Evolutionary conservation across 768 basidiomycete genomes (phyloP).

Genomic region (Russula sp.): DNA sequence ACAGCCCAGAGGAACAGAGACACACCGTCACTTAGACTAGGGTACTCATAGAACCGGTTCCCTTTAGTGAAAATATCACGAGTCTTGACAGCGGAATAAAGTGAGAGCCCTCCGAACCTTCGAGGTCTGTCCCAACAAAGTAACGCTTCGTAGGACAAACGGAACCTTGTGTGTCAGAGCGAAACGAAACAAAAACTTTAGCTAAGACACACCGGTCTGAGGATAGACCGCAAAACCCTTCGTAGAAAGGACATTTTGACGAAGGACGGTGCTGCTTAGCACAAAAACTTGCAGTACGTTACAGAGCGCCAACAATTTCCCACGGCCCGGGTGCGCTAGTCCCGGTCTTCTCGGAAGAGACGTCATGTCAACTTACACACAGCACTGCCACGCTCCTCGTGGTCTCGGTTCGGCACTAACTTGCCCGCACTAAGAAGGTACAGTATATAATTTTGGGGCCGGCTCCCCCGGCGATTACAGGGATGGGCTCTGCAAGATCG

Average conservation of each 20-base stretch:
- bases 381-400: too few relatives aligned
- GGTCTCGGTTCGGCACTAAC: too few relatives aligned
- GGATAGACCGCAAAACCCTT: conserved; percentile 6
- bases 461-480: too few relatives aligned
- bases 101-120: conserved; percentile 17
- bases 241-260: conserved; percentile 11
- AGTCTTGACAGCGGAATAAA: background rate
- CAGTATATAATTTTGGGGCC: too few relatives aligned
- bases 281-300: too few relatives aligned
- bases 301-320: too few relatives aligned
- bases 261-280: background rate
- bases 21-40: conserved; percentile 25
- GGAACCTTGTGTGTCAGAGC: background rate
- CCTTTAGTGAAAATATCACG: conserved; percentile 10
- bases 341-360: too few relatives aligned
- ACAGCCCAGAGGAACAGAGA: background rate
- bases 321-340: too few relatives aligned
- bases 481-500: too few relatives aligned
- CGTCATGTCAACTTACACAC: too few relatives aligned
- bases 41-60: conserved; percentile 29
- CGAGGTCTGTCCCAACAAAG: conserved; percentile 26
- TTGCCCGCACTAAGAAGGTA: too few relatives aligned
- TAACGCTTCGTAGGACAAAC: conserved; percentile 3
- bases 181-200: background rate
- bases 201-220: conserved; percentile 16